Conservation (phyloP, 371 early-diverging fungal genomes). For the Mucor lusitanicus region DNA sequence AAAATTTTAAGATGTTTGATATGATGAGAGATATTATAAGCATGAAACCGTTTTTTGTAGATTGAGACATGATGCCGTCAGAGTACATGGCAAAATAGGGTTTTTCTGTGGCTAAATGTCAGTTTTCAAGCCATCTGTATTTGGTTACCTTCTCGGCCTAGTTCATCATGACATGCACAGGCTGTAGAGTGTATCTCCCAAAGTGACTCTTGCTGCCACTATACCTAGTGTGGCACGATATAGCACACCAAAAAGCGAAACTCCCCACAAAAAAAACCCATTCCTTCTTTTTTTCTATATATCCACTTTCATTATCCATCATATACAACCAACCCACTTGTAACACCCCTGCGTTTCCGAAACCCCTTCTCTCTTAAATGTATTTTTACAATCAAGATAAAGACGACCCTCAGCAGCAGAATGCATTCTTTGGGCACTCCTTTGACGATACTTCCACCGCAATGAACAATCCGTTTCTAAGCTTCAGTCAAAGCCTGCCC, state of each 20-base stretch:
- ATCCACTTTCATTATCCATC: background rate
- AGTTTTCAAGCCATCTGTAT: no score
- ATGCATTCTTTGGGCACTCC: slow-evolving; percentile 18
- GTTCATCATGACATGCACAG: no score
- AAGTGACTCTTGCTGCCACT: background rate
- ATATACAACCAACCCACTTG: background rate
- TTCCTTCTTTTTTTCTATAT: background rate
- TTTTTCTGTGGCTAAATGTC: no score
- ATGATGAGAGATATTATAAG: no score
- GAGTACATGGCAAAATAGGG: no score
- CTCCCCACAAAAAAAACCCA: background rate
- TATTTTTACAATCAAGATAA: slow-evolving; percentile 16
- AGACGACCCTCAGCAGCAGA: slow-evolving; percentile 11
- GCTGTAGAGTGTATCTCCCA: no score
- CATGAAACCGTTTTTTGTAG: no score
- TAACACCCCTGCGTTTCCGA: slow-evolving; percentile 2
- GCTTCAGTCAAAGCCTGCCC: slow-evolving; percentile 16
- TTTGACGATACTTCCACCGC: slow-evolving; percentile 12
- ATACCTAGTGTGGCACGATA: no score
- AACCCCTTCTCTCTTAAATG: slow-evolving; percentile 2
- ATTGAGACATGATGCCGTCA: no score
- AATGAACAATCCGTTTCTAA: slow-evolving; percentile 17
- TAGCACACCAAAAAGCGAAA: background rate
- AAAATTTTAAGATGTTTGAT: no score
- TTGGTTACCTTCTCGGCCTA: no score